Percentiles rank a stretch among this genome's conserved stretches.
These are phyloP conservation scores for Tephrocybe sp. DNA, from an alignment of 768 basidiomycete species.

Conservation along the genomic window DNA sequence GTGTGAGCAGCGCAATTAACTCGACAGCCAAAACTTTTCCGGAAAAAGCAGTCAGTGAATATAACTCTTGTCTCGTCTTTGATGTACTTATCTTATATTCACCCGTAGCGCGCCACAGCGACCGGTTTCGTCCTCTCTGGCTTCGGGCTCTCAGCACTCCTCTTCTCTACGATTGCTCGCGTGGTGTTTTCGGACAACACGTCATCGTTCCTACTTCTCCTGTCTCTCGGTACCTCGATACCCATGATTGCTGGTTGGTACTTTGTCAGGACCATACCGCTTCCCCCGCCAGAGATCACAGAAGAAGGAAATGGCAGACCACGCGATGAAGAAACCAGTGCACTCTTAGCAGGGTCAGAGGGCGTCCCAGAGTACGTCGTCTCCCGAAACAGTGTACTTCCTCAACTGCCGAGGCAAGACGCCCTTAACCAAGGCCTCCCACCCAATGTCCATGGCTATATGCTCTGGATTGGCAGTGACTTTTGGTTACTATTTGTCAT, in stretches of 20 bases:
- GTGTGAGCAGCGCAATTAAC: not conserved
- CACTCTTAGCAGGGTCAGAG: slow-evolving; percentile 4
- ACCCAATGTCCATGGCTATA: slow-evolving; percentile 24
- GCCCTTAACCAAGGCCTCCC: slow-evolving; percentile 16
- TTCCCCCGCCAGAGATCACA: slow-evolving; percentile 36
- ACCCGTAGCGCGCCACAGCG: slow-evolving; percentile 63
- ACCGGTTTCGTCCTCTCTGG: slow-evolving; percentile 83
- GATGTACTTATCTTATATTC: not conserved
- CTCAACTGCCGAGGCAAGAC: slow-evolving; percentile 10
- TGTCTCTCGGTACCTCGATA: slow-evolving; percentile 75
- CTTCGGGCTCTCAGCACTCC: slow-evolving; percentile 89
- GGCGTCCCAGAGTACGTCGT: not conserved
- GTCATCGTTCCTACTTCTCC: slow-evolving; percentile 70
- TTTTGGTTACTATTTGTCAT: slow-evolving; percentile 43
- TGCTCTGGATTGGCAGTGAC: slow-evolving; percentile 19
- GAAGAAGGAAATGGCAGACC: not conserved
- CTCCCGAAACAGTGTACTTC: not conserved
- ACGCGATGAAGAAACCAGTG: not conserved
- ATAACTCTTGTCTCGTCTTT: not conserved
- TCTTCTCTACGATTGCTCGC: slow-evolving; percentile 79
- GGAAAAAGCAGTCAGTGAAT: not conserved
- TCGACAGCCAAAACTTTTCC: not conserved
- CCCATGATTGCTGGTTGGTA: slow-evolving; percentile 80
- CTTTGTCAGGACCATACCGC: slow-evolving; percentile 68
- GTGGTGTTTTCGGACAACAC: slow-evolving; percentile 75